These are phyloP conservation scores for Claviceps lovelessii DNA, from an alignment of 2,329 filamentous ascomycete genomes.

Conservation along the genomic window DNA sequence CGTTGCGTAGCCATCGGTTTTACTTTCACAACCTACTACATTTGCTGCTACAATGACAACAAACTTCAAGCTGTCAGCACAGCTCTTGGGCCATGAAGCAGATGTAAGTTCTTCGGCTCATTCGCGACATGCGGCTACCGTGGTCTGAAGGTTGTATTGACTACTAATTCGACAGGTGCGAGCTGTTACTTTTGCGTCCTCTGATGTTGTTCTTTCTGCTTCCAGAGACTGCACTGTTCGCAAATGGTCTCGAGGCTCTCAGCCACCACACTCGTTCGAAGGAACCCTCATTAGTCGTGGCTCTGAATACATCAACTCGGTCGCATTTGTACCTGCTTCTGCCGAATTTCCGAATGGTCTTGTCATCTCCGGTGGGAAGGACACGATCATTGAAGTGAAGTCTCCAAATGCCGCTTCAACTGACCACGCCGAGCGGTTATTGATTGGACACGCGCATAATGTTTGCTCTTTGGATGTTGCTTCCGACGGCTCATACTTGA, in stretches of 20 bases:
- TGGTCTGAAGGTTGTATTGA: background rate
- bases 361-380: slow-evolving; percentile 76
- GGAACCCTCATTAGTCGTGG: slow-evolving; percentile 66
- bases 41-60: slow-evolving; percentile 42
- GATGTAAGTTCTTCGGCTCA: slow-evolving; percentile 51
- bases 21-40: slow-evolving; percentile 1
- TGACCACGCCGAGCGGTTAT: slow-evolving; percentile 69
- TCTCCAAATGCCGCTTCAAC: slow-evolving; percentile 50
- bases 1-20: background rate
- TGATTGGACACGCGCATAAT: slow-evolving; percentile 77
- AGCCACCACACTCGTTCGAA: slow-evolving; percentile 58
- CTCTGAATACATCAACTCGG: slow-evolving; percentile 72
- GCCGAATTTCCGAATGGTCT: slow-evolving; percentile 60
- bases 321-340: slow-evolving; percentile 62
- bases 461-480: slow-evolving; percentile 76
- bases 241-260: slow-evolving; percentile 59
- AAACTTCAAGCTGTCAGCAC: slow-evolving; percentile 87
- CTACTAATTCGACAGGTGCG: slow-evolving; percentile 51
- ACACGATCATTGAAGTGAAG: slow-evolving; percentile 84
- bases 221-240: slow-evolving; percentile 87
- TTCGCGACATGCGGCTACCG: background rate
- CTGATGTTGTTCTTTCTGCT: slow-evolving; percentile 63
- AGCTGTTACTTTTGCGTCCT: slow-evolving; percentile 62
- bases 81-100: slow-evolving; percentile 76
- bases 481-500: slow-evolving; percentile 55